Conservation (phyloP, 2,329 filamentous ascomycete species). For the Chalaropsis thielavioides region DNA sequence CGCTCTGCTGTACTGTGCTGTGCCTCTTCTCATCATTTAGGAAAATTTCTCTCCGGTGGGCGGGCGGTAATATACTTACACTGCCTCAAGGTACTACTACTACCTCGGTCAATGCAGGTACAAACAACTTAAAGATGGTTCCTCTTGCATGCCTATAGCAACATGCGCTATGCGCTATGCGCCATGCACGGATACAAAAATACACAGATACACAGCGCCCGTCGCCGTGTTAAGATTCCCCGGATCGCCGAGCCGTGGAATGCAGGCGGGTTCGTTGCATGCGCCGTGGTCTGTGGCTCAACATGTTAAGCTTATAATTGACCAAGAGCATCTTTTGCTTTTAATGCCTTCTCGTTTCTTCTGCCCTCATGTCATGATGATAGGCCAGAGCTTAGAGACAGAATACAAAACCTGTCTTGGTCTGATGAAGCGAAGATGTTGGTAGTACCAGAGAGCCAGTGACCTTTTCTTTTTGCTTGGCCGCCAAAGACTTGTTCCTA, state of each 20-base stretch:
- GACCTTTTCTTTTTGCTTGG: not conserved
- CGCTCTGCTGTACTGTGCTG: not conserved
- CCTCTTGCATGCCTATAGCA: not conserved
- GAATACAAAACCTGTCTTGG: not conserved
- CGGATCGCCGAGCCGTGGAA: not conserved
- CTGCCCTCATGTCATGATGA: not conserved
- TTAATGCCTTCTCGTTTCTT: not conserved
- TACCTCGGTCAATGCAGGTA: not conserved
- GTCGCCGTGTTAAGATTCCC: not conserved
- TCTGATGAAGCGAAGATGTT: not conserved
- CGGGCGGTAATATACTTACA: not conserved
- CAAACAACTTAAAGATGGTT: slow-evolving; percentile 2
- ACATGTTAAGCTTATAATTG: not conserved
- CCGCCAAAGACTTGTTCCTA: not conserved
- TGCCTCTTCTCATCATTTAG: slow-evolving; percentile 3
- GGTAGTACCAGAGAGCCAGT: not conserved
- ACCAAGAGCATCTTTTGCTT: no score
- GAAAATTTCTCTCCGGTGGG: not conserved
- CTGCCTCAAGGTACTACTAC: not conserved
- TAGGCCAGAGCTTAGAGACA: not conserved
- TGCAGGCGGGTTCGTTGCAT: not conserved
- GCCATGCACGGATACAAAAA: not conserved
- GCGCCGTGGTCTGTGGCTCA: not conserved
- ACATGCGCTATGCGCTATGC: not conserved
- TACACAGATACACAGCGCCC: not conserved